Conservation (phyloP, 768 basidiomycete genomes). For the Leccinellum rugosiceps region DNA sequence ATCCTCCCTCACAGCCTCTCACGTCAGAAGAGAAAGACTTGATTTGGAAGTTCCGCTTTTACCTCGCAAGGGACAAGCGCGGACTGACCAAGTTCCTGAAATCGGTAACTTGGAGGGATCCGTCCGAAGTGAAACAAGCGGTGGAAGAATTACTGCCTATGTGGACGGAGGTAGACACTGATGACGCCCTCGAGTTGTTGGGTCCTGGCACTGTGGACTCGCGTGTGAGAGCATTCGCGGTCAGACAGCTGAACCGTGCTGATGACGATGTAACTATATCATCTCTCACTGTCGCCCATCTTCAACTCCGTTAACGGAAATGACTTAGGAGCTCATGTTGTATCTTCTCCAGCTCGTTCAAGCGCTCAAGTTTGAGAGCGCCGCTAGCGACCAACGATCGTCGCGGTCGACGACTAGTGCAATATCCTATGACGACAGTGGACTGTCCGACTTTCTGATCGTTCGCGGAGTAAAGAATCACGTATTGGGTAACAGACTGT, state of each 20-base stretch:
- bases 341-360: constrained; percentile 97
- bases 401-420: constrained; percentile 71
- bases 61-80: constrained; percentile 85
- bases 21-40: constrained; percentile 93
- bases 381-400: constrained; percentile 71
- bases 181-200: constrained; percentile 92
- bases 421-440: constrained; percentile 86
- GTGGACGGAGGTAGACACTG: constrained; percentile 97
- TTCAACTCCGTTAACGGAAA: background rate
- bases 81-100: constrained; percentile 97
- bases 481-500: constrained; percentile 85
- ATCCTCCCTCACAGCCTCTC: constrained; percentile 84
- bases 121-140: constrained; percentile 94
- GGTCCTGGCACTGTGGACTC: constrained; percentile 91
- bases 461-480: constrained; percentile 77
- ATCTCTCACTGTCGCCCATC: background rate
- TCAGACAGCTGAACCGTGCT: constrained; percentile 83
- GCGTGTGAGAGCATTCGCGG: constrained; percentile 90
- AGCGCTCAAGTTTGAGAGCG: constrained; percentile 93
- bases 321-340: constrained; percentile 75
- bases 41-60: constrained; percentile 99
- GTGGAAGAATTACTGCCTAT: constrained; percentile 93
- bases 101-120: constrained; percentile 96
- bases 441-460: constrained; percentile 90
- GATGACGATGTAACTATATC: constrained; percentile 80